These are phyloP conservation scores for Chaetomiaceae sp. DNA, from an alignment of 2,329 filamentous ascomycete species.

Conservation along the genomic window DNA sequence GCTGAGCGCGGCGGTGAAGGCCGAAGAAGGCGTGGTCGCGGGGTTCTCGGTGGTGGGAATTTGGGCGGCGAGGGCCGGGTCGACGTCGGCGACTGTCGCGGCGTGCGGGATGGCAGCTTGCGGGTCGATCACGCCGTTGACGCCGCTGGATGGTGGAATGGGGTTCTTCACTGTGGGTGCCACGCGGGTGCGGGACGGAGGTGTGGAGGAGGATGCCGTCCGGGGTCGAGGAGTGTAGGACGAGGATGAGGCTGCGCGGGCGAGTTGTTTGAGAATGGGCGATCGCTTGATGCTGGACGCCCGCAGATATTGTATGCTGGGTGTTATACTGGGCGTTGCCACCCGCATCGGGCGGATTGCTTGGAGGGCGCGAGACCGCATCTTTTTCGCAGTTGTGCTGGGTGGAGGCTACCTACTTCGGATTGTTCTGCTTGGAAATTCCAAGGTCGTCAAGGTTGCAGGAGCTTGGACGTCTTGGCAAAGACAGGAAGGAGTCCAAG, in stretches of 20 bases:
- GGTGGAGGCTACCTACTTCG: background rate
- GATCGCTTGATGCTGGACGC: background rate
- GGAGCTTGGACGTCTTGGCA: conserved; percentile 8
- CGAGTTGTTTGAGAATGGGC: conserved; percentile 1
- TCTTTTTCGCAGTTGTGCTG: conserved; percentile 7
- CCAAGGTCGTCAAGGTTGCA: conserved; percentile 8
- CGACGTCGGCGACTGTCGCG: conserved; percentile 33
- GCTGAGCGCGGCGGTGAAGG: conserved; percentile 19
- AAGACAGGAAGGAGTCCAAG: no score
- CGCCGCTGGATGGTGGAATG: background rate
- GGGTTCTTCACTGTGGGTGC: background rate
- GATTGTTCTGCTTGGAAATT: no score
- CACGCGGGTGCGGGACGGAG: conserved; percentile 5
- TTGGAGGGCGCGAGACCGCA: conserved; percentile 26
- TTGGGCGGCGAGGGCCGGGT: conserved; percentile 23
- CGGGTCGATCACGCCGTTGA: conserved; percentile 27
- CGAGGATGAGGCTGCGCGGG: conserved; percentile 7
- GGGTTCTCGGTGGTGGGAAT: conserved; percentile 17
- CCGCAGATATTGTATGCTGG: conserved; percentile 10
- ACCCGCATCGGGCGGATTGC: conserved; percentile 18
- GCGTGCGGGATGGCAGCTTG: conserved; percentile 30
- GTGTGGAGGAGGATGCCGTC: conserved; percentile 1
- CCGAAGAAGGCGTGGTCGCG: conserved; percentile 15
- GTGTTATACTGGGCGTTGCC: conserved; percentile 12
- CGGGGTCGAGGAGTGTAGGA: conserved; percentile 7